phyloP scores from a whole-genome alignment of 768 basidiomycete genomes.

The Auricularia sp. region DNA sequence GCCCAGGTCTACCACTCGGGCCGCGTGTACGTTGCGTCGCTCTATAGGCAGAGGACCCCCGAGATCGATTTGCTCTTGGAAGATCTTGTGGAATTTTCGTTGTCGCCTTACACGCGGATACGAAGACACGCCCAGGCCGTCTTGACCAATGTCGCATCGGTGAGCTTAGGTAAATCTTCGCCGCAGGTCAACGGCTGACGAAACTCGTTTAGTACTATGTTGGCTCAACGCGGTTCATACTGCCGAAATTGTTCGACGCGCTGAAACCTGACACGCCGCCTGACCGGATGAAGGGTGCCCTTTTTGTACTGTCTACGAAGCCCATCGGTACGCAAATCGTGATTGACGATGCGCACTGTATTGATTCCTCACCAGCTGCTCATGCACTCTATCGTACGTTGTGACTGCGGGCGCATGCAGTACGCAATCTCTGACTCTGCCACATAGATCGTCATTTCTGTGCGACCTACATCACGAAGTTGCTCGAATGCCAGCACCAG shows the following conservation, averaged over 20 bases:
- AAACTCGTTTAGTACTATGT: constrained; percentile 44
- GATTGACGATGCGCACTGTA: neutral
- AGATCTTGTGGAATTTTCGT: constrained; percentile 61
- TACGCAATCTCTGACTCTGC: constrained; percentile 8
- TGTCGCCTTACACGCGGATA: constrained; percentile 72
- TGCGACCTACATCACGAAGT: constrained; percentile 45
- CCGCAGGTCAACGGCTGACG: neutral
- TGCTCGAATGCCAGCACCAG: constrained; percentile 72
- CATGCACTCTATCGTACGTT: neutral
- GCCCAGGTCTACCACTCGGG: constrained; percentile 71
- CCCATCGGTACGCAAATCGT: neutral
- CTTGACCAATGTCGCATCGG: constrained; percentile 51
- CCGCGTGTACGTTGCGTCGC: constrained; percentile 64
- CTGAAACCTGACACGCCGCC: constrained; percentile 17
- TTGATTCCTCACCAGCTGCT: neutral
- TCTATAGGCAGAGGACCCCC: constrained; percentile 62
- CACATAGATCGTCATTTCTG: constrained; percentile 45
- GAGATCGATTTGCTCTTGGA: constrained; percentile 61
- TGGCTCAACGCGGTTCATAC: constrained; percentile 54
- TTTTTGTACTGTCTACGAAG: constrained; percentile 61
- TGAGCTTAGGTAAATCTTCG: constrained; percentile 24
- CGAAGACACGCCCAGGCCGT: constrained; percentile 65
- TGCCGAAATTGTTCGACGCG: constrained; percentile 19
- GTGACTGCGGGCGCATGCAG: neutral
- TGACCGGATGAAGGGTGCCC: constrained; percentile 21